Base-by-base conservation (phyloP, 768 basidiomycete genomes). In the Astraeus odoratus region DNA sequence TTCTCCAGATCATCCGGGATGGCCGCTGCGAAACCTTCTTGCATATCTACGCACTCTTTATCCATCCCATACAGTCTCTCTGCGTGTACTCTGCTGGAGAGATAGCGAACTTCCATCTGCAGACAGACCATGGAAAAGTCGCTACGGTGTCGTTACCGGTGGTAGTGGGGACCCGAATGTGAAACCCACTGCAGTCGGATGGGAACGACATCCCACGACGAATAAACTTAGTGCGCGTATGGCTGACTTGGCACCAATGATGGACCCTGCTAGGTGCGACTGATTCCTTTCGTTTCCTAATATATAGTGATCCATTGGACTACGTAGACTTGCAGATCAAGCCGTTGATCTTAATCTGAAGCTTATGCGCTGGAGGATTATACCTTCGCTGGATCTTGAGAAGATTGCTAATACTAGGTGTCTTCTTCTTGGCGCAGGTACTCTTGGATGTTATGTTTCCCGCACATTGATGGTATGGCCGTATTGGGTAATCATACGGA, bases 271-370 rank as follows among this genome's bases (percentile, higher is more conserved):
- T 4, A 74, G 81, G 90, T 87, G 55, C 19, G 43, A 47, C 3
- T 12, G 23, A n/a, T 27, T 22, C 16, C 22, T 8, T n/a, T 19
- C 8, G 7, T 19, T 6, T 38, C 8, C 15, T 23, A 13, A 8
- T 16, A 1, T 22, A 5, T 4, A 15, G 8, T 7, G 26, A 7
- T 20, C 42, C 15, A 43, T 26, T 38, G 24, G 38, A 18, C 26
- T 9, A 23, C 31, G 5, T 51, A 92, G 92, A 53, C 76, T 98
- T 4, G 94, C 95, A 1, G 82, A 89, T 51, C 95, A 99, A 64
- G 96, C 96, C 0, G 92, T 98, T n/a, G 93, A 97, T 65, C 71
- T 99, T 31, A 99, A 98, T 59, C 71, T 98, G 39, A 97, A 97
- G 60, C 75, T 99, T 33, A 98, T 99, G 95, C 78, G 91, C 16